Conservation (phyloP, 176 grass and related monocot genomes). For the Leersia perrieri region DNA sequence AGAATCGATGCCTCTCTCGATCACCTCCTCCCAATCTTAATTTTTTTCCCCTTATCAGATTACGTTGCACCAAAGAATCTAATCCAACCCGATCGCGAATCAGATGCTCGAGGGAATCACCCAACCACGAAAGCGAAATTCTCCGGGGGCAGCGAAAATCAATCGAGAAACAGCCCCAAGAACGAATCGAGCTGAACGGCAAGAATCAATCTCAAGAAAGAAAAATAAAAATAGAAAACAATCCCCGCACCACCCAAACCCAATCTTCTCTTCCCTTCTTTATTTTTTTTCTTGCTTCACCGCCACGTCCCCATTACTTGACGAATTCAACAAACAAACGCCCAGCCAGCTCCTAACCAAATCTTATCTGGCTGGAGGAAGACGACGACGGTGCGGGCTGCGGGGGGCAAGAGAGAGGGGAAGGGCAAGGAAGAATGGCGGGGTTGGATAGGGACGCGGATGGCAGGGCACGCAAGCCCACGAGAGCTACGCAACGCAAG, state of each 20-base stretch:
- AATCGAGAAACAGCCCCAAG: slow-evolving; percentile 18
- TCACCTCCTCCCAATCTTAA: neutral
- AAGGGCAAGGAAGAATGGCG: neutral
- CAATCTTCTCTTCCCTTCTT: slow-evolving; percentile 2
- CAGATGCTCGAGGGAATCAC: slow-evolving; percentile 37
- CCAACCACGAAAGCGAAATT: slow-evolving; percentile 17
- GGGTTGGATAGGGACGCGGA: slow-evolving; percentile 36
- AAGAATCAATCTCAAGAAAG: slow-evolving; percentile 28
- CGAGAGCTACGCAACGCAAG: slow-evolving; percentile 9
- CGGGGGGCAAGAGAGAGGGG: slow-evolving; percentile 1
- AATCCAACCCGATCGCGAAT: slow-evolving; percentile 36
- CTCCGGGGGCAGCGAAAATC: neutral
- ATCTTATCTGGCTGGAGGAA: slow-evolving; percentile 43
- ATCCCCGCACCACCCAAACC: neutral
- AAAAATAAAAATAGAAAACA: neutral
- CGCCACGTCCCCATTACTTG: slow-evolving; percentile 24
- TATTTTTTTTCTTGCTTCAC: slow-evolving; percentile 21
- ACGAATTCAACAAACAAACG: slow-evolving; percentile 25
- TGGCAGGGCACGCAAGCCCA: slow-evolving; percentile 43
- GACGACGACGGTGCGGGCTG: slow-evolving; percentile 7
- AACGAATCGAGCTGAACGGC: slow-evolving; percentile 16
- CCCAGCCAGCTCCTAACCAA: neutral
- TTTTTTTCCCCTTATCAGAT: slow-evolving; percentile 15
- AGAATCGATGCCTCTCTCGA: slow-evolving; percentile 9
- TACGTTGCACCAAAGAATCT: slow-evolving; percentile 28